Conservation (phyloP, 768 basidiomycete species). For the Rhizopogon salebrosus region DNA sequence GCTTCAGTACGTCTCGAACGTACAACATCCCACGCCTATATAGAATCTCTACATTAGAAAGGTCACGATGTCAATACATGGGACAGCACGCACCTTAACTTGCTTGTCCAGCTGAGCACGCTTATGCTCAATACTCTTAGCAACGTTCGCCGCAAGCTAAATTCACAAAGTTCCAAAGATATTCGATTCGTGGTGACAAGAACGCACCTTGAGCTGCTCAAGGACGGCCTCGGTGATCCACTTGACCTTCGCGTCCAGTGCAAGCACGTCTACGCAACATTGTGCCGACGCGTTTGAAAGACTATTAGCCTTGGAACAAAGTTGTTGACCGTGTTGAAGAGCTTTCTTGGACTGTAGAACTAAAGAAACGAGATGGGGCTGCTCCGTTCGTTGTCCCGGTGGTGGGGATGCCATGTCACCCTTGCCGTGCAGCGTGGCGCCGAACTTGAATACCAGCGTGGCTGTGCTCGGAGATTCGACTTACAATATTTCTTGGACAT, state of each 20-base stretch:
- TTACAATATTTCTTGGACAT: neutral
- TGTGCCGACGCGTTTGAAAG: conserved; percentile 65
- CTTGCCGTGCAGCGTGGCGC: neutral
- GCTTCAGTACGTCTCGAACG: conserved; percentile 56
- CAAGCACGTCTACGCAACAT: conserved; percentile 64
- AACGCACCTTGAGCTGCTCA: conserved; percentile 68
- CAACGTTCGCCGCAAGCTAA: conserved; percentile 68
- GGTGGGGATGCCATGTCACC: conserved; percentile 18
- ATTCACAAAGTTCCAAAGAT: neutral
- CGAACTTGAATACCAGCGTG: neutral
- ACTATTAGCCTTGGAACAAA: conserved; percentile 63
- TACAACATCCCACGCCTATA: conserved; percentile 66
- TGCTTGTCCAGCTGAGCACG: conserved; percentile 54
- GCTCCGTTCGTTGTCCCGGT: conserved; percentile 24
- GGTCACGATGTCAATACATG: neutral
- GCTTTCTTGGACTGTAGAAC: conserved; percentile 81
- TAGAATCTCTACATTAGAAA: neutral
- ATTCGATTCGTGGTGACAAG: neutral
- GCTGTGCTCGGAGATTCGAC: conserved; percentile 5
- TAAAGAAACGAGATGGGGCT: conserved; percentile 67
- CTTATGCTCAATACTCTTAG: conserved; percentile 71
- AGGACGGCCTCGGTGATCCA: conserved; percentile 73
- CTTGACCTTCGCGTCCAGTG: conserved; percentile 72
- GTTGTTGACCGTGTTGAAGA: conserved; percentile 68
- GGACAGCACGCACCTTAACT: conserved; percentile 45